Evolutionary conservation across 2,329 filamentous ascomycete genomes (phyloP).

Genomic region (Xylaria sp.): DNA sequence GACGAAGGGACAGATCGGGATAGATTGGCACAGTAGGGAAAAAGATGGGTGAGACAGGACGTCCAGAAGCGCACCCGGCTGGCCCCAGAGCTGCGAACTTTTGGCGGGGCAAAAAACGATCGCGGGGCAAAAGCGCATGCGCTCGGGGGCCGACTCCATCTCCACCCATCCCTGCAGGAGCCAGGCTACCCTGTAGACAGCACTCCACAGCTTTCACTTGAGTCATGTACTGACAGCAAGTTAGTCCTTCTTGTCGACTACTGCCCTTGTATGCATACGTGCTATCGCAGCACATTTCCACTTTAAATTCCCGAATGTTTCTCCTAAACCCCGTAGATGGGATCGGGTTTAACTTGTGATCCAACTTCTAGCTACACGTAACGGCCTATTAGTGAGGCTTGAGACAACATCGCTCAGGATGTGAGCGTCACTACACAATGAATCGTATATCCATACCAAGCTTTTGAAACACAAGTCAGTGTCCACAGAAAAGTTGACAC

Average conservation of each 20-base stretch:
- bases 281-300: neutral
- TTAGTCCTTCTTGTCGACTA: neutral
- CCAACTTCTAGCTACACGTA: neutral
- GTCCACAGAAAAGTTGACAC: neutral
- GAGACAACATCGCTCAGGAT: neutral
- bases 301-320: neutral
- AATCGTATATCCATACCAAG: neutral
- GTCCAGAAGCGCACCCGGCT: neutral
- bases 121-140: conserved; percentile 19
- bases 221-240: neutral
- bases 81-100: neutral
- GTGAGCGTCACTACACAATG: neutral
- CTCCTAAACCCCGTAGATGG: neutral
- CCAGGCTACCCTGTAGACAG: conserved; percentile 7
- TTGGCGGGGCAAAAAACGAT: conserved; percentile 21
- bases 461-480: neutral
- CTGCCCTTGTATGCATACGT: neutral
- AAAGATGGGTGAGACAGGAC: conserved; percentile 1
- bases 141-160: neutral
- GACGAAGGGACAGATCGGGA: neutral
- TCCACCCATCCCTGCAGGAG: conserved; percentile 3
- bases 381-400: neutral
- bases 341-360: neutral
- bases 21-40: neutral
- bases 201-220: neutral